Evolutionary conservation across 345 rosid genomes (phyloP), one percentile per base, ranked within the genome.

Genomic region (Mercurialis annua): DNA sequence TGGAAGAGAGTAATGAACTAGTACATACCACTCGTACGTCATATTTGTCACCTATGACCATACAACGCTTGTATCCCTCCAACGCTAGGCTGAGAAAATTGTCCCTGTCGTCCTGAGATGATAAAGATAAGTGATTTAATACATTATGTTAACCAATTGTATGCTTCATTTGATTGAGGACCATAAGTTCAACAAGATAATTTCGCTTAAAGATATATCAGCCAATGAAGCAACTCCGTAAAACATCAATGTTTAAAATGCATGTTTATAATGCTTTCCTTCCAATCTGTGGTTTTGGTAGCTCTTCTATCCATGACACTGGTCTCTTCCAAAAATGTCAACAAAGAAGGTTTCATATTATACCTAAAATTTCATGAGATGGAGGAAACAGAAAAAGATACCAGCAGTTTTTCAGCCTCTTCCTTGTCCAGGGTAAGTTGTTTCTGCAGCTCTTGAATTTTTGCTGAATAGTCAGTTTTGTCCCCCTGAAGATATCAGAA

Each of bases 11-110:
- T 38, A 31, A 49, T 17, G 24, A 40, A 46, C 55, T 49, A 69
- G 60, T 66, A 54, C 92, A 18, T 87, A 92, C 98, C 98, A 85
- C 97, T 81, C 91, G 85, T 51, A 90, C 92, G 58, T 92, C 98
- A 82, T 92, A 90, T 74, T 90, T 90, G 81, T 90, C 92, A 50
- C 90, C 96, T 71, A 87, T 82, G 51, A 90, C 90, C 83, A 92
- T 71, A 80, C 97, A 92, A 27, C 81, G 84, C 64, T 85, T 84
- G 77, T 92, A 92, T 68, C 97, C 98, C 73, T 92, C 97, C 90
- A 92, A 76, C 50, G 98, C 92, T 54, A 88, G 76, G 83, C 76
- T 74, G 75, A 92, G 97, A 81, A 92, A 88, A 80, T 87, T 88
- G 81, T 92, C 92, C 71, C 85, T 85, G 80, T 92, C 98, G 80